Percentiles rank a stretch among this genome's conserved stretches.
Conservation (phyloP, 2,329 filamentous ascomycete species). For the Ascochyta rabiei region DNA sequence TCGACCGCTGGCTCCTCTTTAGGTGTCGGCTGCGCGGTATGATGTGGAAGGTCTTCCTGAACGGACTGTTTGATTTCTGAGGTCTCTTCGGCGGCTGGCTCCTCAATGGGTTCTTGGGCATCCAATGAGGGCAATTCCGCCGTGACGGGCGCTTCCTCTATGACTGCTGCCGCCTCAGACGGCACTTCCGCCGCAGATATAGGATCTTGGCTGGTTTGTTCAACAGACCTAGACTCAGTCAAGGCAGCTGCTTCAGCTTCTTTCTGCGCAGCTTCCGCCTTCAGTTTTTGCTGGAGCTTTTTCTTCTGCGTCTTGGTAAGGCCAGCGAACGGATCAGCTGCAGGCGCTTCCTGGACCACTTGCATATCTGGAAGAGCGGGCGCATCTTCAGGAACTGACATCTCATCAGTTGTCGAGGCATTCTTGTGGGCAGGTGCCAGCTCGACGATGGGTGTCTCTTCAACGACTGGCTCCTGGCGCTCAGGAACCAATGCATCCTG, state of each 20-base stretch:
- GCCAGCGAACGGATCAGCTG: conserved; percentile 3
- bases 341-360: background rate
- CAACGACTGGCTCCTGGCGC: background rate
- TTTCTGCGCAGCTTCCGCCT: conserved; percentile 14
- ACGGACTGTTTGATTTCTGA: no score
- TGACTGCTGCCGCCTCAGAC: background rate
- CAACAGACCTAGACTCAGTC: background rate
- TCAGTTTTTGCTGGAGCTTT: conserved; percentile 29
- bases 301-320: conserved; percentile 21
- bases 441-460: background rate
- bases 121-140: no score
- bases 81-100: no score
- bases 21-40: no score
- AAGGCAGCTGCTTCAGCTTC: background rate
- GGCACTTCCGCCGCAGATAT: background rate
- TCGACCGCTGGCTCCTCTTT: background rate
- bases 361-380: conserved; percentile 3
- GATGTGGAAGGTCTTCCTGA: no score
- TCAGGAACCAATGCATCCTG: background rate
- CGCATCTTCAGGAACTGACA: background rate
- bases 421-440: background rate
- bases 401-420: background rate
- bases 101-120: no score
- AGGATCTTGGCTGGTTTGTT: background rate
- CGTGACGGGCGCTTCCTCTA: background rate